Percentiles rank a stretch among this genome's conserved stretches.
Conservation (phyloP, 768 basidiomycete genomes). For the Strobilomyces confusus region DNA sequence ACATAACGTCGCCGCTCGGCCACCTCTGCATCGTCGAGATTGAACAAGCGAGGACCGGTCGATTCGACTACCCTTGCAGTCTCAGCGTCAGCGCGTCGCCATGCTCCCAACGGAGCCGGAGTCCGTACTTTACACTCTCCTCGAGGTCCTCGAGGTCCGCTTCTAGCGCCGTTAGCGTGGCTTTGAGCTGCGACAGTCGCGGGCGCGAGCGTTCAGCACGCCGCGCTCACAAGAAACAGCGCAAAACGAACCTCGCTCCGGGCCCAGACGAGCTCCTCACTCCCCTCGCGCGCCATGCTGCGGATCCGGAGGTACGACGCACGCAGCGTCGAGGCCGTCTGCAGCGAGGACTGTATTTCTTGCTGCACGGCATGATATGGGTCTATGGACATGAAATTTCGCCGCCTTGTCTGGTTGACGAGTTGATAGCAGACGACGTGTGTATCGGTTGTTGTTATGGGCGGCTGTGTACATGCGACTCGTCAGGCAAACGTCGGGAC, state of each 20-base stretch:
- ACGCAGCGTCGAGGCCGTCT: slow-evolving; percentile 64
- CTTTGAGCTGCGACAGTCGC: slow-evolving; percentile 53
- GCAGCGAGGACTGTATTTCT: slow-evolving; percentile 75
- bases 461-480: neutral
- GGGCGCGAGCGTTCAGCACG: neutral
- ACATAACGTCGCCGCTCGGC: slow-evolving; percentile 74
- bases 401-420: neutral
- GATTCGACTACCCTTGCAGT: slow-evolving; percentile 75
- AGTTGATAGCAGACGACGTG: neutral
- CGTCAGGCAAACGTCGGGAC: no score
- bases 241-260: slow-evolving; percentile 58
- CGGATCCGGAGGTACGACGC: slow-evolving; percentile 77
- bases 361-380: slow-evolving; percentile 86
- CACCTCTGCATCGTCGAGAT: slow-evolving; percentile 77
- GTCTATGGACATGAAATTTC: slow-evolving; percentile 57
- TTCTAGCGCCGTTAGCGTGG: slow-evolving; percentile 72
- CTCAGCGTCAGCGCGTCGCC: slow-evolving; percentile 3
- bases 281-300: slow-evolving; percentile 67
- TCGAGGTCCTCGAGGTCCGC: slow-evolving; percentile 92
- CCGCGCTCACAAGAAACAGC: neutral
- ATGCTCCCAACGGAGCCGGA: neutral
- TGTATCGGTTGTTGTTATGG: neutral
- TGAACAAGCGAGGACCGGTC: slow-evolving; percentile 79
- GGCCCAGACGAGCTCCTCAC: slow-evolving; percentile 78
- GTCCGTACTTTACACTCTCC: slow-evolving; percentile 78